Conservation (phyloP, 768 basidiomycete genomes). For the Suillus subalutaceus region DNA sequence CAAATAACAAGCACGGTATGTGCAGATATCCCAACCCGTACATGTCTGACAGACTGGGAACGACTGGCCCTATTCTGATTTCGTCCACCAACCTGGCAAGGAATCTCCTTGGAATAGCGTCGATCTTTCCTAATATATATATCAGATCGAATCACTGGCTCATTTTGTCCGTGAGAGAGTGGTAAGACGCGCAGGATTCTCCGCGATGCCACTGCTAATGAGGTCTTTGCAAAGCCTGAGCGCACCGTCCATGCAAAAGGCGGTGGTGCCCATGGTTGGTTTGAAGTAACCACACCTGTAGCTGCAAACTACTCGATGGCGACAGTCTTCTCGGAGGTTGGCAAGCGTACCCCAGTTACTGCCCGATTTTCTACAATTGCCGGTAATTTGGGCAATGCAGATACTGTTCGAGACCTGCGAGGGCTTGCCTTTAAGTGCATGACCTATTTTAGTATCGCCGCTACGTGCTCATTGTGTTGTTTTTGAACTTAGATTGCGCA, state of each 20-base stretch:
- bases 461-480: not conserved
- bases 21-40: conserved; percentile 21
- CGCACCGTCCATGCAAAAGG: conserved; percentile 22
- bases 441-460: conserved; percentile 16
- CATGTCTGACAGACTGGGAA: conserved; percentile 19
- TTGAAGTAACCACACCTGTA: conserved; percentile 21
- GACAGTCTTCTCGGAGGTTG: conserved; percentile 17
- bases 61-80: conserved; percentile 17
- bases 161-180: conserved; percentile 24
- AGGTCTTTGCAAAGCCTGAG: conserved; percentile 14
- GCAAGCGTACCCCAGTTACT: conserved; percentile 22
- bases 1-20: not conserved
- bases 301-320: conserved; percentile 23
- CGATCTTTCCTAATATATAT: conserved; percentile 1
- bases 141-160: conserved; percentile 19
- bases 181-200: conserved; percentile 8
- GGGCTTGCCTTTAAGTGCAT: conserved; percentile 55
- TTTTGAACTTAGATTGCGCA: conserved; percentile 32
- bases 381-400: conserved; percentile 53
- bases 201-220: not conserved
- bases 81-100: conserved; percentile 19
- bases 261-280: conserved; percentile 21
- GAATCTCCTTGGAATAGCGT: not conserved
- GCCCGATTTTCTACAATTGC: conserved; percentile 57
- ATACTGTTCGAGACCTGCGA: conserved; percentile 52